Percentiles rank a stretch among this genome's conserved stretches.
Conservation (phyloP, 2,329 filamentous ascomycete genomes). For the Penicillium sp. region DNA sequence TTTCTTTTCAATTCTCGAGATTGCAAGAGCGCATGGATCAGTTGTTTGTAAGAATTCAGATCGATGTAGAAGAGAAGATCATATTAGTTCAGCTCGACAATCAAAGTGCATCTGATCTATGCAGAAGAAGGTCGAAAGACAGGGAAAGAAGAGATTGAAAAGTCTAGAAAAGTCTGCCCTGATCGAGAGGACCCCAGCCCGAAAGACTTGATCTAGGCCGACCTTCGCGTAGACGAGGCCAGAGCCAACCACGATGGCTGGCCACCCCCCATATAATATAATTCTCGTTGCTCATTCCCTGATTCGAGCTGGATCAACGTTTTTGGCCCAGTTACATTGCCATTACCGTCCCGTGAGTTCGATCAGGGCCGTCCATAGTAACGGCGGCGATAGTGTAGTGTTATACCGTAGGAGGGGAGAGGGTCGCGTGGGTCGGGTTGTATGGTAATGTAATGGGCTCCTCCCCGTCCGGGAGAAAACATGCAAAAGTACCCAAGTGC, state of each 20-base stretch:
- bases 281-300: not conserved
- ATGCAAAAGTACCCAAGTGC: not conserved
- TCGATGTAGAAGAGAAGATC: not conserved
- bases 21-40: not conserved
- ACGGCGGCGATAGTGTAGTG: not conserved
- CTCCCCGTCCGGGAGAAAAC: not conserved
- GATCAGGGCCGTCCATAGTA: conserved; percentile 1
- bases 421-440: not conserved
- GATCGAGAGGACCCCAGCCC: not conserved
- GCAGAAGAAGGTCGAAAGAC: not conserved
- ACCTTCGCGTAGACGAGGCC: not conserved
- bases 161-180: not conserved
- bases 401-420: not conserved
- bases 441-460: not conserved
- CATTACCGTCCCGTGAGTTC: not conserved
- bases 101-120: not conserved
- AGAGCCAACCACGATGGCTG: conserved; percentile 4
- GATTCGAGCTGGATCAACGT: conserved; percentile 2
- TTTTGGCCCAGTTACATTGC: conserved; percentile 1
- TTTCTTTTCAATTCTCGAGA: not conserved
- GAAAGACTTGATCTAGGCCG: not conserved
- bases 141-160: not conserved
- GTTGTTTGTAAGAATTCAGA: not conserved
- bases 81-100: too few relatives aligned
- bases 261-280: conserved; percentile 1